phyloP scores from a whole-genome alignment of 495 filamentous ascomycete species.

The Pyrenula aspistea region DNA sequence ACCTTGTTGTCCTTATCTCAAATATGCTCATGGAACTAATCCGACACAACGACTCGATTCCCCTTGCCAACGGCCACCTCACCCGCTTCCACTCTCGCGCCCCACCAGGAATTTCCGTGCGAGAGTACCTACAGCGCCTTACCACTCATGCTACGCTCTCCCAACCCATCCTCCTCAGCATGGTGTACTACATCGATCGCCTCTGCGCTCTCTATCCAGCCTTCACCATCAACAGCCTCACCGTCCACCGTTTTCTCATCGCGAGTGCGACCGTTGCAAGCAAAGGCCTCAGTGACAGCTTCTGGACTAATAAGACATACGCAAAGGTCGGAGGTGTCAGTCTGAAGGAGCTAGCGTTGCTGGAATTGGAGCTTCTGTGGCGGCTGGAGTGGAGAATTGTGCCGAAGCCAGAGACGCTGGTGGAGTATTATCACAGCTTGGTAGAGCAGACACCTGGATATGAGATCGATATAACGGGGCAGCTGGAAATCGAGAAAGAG shows the following conservation, averaged over 20 bases:
- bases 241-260: slow-evolving; percentile 94
- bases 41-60: slow-evolving; percentile 80
- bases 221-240: slow-evolving; percentile 89
- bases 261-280: slow-evolving; percentile 89
- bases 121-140: slow-evolving; percentile 82
- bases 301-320: slow-evolving; percentile 96
- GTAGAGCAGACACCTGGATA: slow-evolving; percentile 59
- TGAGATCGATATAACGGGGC: slow-evolving; percentile 19
- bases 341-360: slow-evolving; percentile 71
- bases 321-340: slow-evolving; percentile 87
- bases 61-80: slow-evolving; percentile 67
- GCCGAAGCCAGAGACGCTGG: slow-evolving; percentile 81
- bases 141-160: slow-evolving; percentile 89
- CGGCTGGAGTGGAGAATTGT: slow-evolving; percentile 94
- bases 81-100: slow-evolving; percentile 95
- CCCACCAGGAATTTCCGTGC: slow-evolving; percentile 84
- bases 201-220: slow-evolving; percentile 82
- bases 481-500: background rate
- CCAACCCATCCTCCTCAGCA: slow-evolving; percentile 91
- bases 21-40: slow-evolving; percentile 95
- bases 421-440: slow-evolving; percentile 82
- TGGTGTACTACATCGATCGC: slow-evolving; percentile 99
- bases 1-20: slow-evolving; percentile 79
- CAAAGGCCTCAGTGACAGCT: slow-evolving; percentile 90
- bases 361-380: slow-evolving; percentile 91